Conservation (phyloP, 192 early-diverging fungal genomes). For the Coemansia sp. region DNA sequence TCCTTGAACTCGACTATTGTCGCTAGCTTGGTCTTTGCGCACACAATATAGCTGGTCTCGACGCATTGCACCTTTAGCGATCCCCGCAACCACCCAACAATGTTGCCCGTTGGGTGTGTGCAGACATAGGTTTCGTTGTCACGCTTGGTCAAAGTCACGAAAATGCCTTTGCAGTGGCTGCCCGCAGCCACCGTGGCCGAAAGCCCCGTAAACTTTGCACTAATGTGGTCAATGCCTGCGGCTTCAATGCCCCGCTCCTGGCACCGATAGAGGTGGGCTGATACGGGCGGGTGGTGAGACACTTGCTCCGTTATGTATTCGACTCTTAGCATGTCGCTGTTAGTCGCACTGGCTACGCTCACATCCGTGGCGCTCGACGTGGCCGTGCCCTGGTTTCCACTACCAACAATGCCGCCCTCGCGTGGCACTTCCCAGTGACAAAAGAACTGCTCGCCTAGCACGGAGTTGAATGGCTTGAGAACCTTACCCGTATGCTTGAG, state of each 20-base stretch:
- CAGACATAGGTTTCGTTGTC: slow-evolving; percentile 65
- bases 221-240: slow-evolving; percentile 68
- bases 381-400: slow-evolving; percentile 26
- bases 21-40: slow-evolving; percentile 61
- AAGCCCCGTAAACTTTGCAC: slow-evolving; percentile 71
- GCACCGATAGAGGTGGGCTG: slow-evolving; percentile 65
- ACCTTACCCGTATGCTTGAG: slow-evolving; percentile 60
- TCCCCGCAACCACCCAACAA: slow-evolving; percentile 68
- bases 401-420: neutral
- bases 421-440: slow-evolving; percentile 56
- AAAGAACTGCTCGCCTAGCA: slow-evolving; percentile 59
- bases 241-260: slow-evolving; percentile 61
- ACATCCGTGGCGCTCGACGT: slow-evolving; percentile 38
- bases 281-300: slow-evolving; percentile 60
- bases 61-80: slow-evolving; percentile 61
- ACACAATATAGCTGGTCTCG: slow-evolving; percentile 62
- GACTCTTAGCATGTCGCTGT: slow-evolving; percentile 28
- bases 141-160: slow-evolving; percentile 57
- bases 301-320: slow-evolving; percentile 65
- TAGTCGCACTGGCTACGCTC: slow-evolving; percentile 6
- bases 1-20: slow-evolving; percentile 70
- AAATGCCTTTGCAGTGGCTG: slow-evolving; percentile 63
- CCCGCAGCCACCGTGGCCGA: slow-evolving; percentile 69
- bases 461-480: slow-evolving; percentile 60
- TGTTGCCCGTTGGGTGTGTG: slow-evolving; percentile 64